phyloP scores from a whole-genome alignment of 345 rosid genomes.

The Garcia nutans region DNA sequence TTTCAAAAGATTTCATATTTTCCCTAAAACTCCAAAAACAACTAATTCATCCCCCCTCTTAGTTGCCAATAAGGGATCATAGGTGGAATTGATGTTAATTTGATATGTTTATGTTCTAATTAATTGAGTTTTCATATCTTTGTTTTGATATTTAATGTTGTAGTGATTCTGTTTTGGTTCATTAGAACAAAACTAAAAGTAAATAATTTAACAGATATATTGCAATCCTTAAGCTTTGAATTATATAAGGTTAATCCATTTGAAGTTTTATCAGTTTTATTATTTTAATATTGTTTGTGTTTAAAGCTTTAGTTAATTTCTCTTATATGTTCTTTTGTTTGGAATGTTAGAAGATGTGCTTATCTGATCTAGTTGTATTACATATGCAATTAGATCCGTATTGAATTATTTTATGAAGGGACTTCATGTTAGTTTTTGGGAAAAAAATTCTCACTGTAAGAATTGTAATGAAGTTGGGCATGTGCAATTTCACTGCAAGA shows the following conservation, averaged over 20 bases:
- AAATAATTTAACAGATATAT: neutral
- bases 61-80: too few relatives aligned
- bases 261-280: neutral
- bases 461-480: too few relatives aligned
- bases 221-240: slow-evolving; percentile 43
- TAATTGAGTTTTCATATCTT: neutral
- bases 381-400: neutral
- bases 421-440: neutral
- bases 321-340: neutral
- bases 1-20: too few relatives aligned
- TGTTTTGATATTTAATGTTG: slow-evolving; percentile 2
- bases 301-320: neutral
- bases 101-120: neutral
- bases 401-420: neutral
- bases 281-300: neutral
- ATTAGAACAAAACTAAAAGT: slow-evolving; percentile 4
- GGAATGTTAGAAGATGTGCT: neutral
- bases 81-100: neutral
- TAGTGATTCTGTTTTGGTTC: neutral
- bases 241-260: slow-evolving; percentile 38
- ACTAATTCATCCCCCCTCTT: too few relatives aligned
- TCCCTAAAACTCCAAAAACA: too few relatives aligned
- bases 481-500: too few relatives aligned
- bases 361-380: neutral
- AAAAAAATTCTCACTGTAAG: neutral